A percentile compares a stretch with the other conserved stretches of the same genome.
Evolutionary conservation across 306 rosid genomes (phyloP).

Genomic region (Sesbania bispinosa): DNA sequence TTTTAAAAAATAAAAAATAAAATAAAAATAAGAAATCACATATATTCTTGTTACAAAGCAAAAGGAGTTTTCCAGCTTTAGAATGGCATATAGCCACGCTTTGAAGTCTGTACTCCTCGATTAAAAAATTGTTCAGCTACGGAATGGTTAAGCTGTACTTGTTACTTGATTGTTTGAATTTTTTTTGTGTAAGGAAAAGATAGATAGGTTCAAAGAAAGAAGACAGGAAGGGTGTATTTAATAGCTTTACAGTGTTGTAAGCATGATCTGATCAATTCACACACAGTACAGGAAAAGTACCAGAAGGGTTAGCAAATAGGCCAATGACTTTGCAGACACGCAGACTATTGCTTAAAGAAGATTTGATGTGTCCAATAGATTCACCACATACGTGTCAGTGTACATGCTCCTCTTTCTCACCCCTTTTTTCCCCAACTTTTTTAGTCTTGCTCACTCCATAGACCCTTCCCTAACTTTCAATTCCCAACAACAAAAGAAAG

Average conservation of each 20-base stretch:
- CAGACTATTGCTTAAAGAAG: neutral
- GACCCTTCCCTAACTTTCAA: neutral
- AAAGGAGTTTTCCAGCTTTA: too few relatives aligned
- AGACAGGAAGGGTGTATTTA: conserved; percentile 4
- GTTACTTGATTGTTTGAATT: too few relatives aligned
- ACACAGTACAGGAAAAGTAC: conserved; percentile 10
- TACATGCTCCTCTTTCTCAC: conserved; percentile 29
- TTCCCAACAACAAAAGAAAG: neutral
- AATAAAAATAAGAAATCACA: too few relatives aligned
- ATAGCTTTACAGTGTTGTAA: neutral
- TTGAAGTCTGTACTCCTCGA: too few relatives aligned
- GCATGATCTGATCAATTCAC: neutral
- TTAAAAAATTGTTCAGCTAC: too few relatives aligned
- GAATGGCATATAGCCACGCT: too few relatives aligned
- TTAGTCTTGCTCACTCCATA: neutral
- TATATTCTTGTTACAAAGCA: too few relatives aligned
- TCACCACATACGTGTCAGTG: conserved; percentile 42
- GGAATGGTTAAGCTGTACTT: too few relatives aligned
- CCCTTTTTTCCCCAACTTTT: conserved; percentile 19
- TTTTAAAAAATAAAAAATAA: too few relatives aligned
- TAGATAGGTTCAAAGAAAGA: too few relatives aligned
- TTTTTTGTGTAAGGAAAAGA: too few relatives aligned
- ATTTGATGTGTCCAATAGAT: conserved; percentile 50
- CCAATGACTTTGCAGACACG: conserved; percentile 11
- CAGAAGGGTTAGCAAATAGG: neutral